Conservation (phyloP, 2,329 filamentous ascomycete genomes). For the Fusarium mundagurra region DNA sequence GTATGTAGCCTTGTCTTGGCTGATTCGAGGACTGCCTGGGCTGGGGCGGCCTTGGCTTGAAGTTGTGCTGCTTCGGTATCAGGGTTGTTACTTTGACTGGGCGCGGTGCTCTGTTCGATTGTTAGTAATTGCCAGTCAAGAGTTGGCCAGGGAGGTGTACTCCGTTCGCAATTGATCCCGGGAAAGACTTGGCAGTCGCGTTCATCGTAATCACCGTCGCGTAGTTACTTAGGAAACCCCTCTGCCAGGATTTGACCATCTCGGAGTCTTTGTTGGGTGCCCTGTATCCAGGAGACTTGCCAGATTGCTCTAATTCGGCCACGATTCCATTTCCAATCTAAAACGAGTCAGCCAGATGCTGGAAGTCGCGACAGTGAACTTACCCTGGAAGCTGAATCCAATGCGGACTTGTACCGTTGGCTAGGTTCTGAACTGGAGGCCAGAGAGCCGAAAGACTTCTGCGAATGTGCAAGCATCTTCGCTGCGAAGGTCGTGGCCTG, state of each 20-base stretch:
- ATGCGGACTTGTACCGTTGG: background rate
- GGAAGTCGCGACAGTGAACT: fast-evolving
- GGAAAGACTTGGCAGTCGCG: background rate
- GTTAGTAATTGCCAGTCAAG: fast-evolving
- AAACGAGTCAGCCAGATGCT: background rate
- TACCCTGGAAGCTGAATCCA: background rate
- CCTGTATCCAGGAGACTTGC: background rate
- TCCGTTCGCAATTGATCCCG: background rate
- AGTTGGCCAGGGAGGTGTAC: background rate
- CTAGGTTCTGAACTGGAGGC: background rate
- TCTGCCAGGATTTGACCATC: background rate
- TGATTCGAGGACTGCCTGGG: background rate
- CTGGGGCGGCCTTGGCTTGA: background rate
- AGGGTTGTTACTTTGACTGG: fast-evolving
- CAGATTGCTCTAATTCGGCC: background rate
- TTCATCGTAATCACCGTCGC: background rate
- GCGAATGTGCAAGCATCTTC: background rate
- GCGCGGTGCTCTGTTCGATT: background rate
- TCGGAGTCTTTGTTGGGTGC: background rate
- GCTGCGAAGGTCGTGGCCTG: background rate
- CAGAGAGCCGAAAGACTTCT: background rate
- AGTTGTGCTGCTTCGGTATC: background rate
- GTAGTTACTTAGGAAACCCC: background rate
- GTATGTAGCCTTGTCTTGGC: too few species aligned
- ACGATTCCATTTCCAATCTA: background rate